These are phyloP conservation scores for Mycena galopus DNA, from an alignment of 768 basidiomycete genomes.

Conservation along the genomic window DNA sequence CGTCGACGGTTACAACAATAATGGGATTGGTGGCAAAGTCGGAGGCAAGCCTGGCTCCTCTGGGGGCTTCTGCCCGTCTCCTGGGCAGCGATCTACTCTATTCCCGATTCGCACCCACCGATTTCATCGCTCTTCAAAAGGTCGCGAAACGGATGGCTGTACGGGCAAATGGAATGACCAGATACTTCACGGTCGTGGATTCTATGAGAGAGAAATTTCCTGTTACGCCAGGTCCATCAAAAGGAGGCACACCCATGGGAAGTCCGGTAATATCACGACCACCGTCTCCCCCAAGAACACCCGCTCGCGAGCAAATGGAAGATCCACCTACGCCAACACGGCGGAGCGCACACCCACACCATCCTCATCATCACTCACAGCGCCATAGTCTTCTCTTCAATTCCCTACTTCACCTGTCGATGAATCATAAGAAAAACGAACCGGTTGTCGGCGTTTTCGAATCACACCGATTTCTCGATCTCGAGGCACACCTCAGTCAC, in stretches of 20 bases:
- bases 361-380: constrained; percentile 45
- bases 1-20: constrained; percentile 46
- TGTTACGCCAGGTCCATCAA: constrained; percentile 56
- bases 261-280: constrained; percentile 50
- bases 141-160: constrained; percentile 65
- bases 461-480: constrained; percentile 75
- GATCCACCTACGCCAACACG: constrained; percentile 30
- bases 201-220: constrained; percentile 71
- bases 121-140: constrained; percentile 65
- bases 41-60: constrained; percentile 65
- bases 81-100: constrained; percentile 72
- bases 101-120: constrained; percentile 68
- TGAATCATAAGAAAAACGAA: constrained; percentile 54
- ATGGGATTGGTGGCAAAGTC: constrained; percentile 48
- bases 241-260: constrained; percentile 49
- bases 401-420: constrained; percentile 54
- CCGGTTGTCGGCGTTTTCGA: constrained; percentile 81
- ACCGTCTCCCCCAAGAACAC: constrained; percentile 41
- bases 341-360: constrained; percentile 38
- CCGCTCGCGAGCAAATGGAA: constrained; percentile 11
- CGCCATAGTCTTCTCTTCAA: constrained; percentile 53
- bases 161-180: constrained; percentile 70
- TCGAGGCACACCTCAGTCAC: constrained; percentile 70
- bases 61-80: constrained; percentile 65
- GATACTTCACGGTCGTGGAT: constrained; percentile 76